These are phyloP conservation scores for Colletotrichum horii DNA, from an alignment of 2,329 filamentous ascomycete genomes.

Conservation along the genomic window DNA sequence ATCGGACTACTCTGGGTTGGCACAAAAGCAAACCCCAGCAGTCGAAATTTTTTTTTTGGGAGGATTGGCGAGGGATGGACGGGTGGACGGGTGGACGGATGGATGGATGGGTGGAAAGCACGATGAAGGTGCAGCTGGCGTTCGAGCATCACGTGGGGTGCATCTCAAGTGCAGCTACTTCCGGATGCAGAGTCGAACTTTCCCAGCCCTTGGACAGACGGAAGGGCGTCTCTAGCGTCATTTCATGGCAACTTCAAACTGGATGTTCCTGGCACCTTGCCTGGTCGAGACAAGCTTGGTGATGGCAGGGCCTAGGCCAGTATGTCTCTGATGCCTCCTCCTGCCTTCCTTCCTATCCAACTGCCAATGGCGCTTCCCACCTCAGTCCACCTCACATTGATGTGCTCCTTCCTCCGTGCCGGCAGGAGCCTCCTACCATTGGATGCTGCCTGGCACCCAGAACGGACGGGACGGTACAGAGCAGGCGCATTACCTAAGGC, in stretches of 20 bases:
- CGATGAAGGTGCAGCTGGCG: neutral
- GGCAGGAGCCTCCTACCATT: neutral
- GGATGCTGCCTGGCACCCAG: neutral
- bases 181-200: slow-evolving; percentile 10
- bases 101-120: neutral
- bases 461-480: neutral
- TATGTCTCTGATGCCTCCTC: neutral
- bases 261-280: neutral
- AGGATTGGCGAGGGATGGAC: neutral
- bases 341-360: neutral
- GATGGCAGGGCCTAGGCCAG: neutral
- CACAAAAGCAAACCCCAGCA: neutral
- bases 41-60: neutral
- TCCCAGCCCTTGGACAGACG: neutral
- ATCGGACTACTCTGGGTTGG: neutral
- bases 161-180: neutral
- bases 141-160: slow-evolving; percentile 2
- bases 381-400: neutral
- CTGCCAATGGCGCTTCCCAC: neutral
- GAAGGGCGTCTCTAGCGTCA: neutral
- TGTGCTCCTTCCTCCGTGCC: neutral
- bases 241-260: neutral
- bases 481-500: neutral
- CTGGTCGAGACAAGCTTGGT: neutral
- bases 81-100: neutral